Conservation (phyloP, 176 grass and related monocot species). For the Triticum dicoccoides region DNA sequence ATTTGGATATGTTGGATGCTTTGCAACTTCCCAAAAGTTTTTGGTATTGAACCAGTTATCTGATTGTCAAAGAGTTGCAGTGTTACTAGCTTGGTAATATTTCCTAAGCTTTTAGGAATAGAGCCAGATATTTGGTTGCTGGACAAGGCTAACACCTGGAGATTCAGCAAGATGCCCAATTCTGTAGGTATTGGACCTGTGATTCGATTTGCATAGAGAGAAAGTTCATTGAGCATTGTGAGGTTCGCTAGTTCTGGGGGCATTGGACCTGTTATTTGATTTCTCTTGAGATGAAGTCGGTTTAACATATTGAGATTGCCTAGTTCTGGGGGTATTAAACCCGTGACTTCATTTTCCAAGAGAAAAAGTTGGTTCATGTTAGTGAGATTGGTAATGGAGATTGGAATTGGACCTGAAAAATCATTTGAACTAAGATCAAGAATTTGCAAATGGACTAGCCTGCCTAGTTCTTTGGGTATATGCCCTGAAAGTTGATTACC, state of each 20-base stretch:
- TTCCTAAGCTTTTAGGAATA: not conserved
- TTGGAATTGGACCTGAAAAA: not conserved
- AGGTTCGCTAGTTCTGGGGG: too few species aligned
- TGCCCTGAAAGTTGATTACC: constrained; percentile 2
- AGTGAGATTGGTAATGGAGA: too few species aligned
- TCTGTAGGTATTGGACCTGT: too few species aligned
- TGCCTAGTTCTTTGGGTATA: not conserved
- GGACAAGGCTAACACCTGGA: not conserved
- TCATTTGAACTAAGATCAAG: not conserved
- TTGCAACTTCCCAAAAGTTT: constrained; percentile 17
- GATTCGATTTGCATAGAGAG: not conserved
- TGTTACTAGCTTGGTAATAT: too few species aligned
- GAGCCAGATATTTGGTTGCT: not conserved
- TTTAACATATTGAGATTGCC: not conserved
- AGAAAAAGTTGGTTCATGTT: too few species aligned
- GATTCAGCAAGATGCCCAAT: too few species aligned
- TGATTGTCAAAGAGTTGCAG: too few species aligned
- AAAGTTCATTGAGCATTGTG: not conserved
- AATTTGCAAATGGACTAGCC: not conserved
- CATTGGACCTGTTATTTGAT: too few species aligned
- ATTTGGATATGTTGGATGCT: not conserved
- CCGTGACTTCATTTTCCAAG: too few species aligned
- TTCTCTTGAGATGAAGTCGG: too few species aligned
- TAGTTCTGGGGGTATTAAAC: not conserved
- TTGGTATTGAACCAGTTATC: not conserved